A percentile compares a stretch with the other conserved stretches of the same genome.
phyloP scores from a whole-genome alignment of 169 alveolate species.

The Eimeria praecox region DNA sequence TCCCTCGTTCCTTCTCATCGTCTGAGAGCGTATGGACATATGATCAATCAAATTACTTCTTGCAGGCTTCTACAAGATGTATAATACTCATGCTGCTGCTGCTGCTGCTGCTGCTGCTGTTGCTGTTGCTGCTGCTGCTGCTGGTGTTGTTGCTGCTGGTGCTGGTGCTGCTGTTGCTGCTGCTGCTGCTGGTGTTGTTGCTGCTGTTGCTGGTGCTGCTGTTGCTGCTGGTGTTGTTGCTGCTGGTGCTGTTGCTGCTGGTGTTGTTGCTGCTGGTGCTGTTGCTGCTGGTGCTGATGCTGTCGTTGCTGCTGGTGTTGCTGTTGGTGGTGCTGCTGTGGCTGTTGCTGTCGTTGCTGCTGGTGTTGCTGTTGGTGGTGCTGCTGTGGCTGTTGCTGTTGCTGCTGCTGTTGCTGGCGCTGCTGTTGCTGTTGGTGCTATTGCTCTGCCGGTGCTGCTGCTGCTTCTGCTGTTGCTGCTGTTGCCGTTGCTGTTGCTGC shows the following conservation, averaged over 20 bases:
- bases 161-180: neutral
- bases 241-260: too few species aligned
- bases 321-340: too few species aligned
- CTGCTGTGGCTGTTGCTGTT: too few species aligned
- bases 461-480: neutral
- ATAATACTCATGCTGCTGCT: neutral
- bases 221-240: neutral
- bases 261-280: too few species aligned
- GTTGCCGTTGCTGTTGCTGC: neutral
- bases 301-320: neutral
- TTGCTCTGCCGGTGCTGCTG: neutral
- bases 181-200: neutral
- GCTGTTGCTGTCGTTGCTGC: too few species aligned
- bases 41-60: neutral
- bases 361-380: too few species aligned
- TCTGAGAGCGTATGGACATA: constrained; percentile 9
- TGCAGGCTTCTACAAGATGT: constrained; percentile 43
- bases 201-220: neutral
- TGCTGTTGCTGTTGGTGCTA: neutral
- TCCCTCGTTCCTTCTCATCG: constrained; percentile 28
- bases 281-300: neutral
- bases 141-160: neutral
- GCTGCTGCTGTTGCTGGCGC: too few species aligned
- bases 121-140: constrained; percentile 23
- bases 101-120: neutral